These are phyloP conservation scores for Fusarium phyllophilum DNA, from an alignment of 2,329 filamentous ascomycete species.

Conservation along the genomic window DNA sequence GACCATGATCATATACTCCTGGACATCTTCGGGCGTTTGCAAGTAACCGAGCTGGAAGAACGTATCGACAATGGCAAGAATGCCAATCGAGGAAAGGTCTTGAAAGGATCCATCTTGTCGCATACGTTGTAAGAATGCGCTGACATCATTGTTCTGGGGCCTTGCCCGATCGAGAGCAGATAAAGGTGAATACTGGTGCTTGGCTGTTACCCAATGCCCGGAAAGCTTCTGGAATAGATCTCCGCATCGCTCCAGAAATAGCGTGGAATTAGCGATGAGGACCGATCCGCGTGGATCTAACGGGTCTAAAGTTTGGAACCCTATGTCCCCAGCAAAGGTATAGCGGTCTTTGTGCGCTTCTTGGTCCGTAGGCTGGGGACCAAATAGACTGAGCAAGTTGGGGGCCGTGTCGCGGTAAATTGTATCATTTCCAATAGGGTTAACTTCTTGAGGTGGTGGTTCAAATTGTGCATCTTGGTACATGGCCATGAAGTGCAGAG, in stretches of 20 bases:
- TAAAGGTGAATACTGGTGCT: neutral
- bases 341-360: accelerated
- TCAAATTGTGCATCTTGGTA: no score
- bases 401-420: accelerated
- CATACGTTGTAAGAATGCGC: accelerated
- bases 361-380: no score
- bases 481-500: accelerated
- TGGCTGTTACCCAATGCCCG: neutral
- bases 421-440: accelerated
- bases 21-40: neutral
- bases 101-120: neutral
- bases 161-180: neutral
- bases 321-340: neutral
- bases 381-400: accelerated
- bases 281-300: neutral
- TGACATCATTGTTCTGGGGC: accelerated
- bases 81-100: accelerated
- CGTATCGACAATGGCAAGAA: neutral
- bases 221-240: neutral
- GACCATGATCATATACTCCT: neutral
- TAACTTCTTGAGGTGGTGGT: accelerated
- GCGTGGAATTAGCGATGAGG: neutral
- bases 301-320: accelerated
- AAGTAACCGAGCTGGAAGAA: neutral
- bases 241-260: neutral